phyloP scores from a whole-genome alignment of 306 rosid species.

The Arachis stenosperma region DNA sequence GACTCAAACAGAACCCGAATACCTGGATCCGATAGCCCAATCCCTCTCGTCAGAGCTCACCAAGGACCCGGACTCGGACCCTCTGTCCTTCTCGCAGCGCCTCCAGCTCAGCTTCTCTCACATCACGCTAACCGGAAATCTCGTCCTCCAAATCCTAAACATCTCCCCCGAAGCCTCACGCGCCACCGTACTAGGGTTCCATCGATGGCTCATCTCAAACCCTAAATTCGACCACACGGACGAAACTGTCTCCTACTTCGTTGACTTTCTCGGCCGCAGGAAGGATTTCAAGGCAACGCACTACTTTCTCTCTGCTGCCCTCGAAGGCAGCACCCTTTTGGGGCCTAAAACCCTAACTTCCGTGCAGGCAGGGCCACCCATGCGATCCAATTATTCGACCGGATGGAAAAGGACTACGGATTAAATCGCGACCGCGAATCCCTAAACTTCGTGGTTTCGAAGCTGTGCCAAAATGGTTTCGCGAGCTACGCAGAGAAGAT shows the following conservation, averaged over 20 bases:
- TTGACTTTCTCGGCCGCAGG: slow-evolving; percentile 68
- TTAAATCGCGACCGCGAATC: slow-evolving; percentile 59
- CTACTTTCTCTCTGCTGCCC: slow-evolving; percentile 46
- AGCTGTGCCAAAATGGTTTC: slow-evolving; percentile 67
- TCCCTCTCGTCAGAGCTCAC: slow-evolving; percentile 66
- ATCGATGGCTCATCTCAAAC: slow-evolving; percentile 61
- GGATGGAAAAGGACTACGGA: slow-evolving; percentile 79
- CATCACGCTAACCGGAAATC: slow-evolving; percentile 51
- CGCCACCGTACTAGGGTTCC: slow-evolving; percentile 61
- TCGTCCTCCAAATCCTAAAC: slow-evolving; percentile 58
- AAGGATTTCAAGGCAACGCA: slow-evolving; percentile 79
- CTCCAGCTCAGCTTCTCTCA: slow-evolving; percentile 75
- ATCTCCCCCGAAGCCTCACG: slow-evolving; percentile 64
- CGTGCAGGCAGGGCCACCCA: slow-evolving; percentile 66
- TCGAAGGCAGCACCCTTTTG: slow-evolving; percentile 3
- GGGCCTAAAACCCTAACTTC: slow-evolving; percentile 65
- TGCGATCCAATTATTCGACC: slow-evolving; percentile 67
- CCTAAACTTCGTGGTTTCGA: slow-evolving; percentile 60
- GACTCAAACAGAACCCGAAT: background rate
- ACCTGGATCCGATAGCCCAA: slow-evolving; percentile 48
- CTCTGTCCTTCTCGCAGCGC: slow-evolving; percentile 58
- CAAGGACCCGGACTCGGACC: slow-evolving; percentile 52
- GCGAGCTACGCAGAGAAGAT: slow-evolving; percentile 74
- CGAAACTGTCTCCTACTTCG: slow-evolving; percentile 64
- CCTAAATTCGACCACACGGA: slow-evolving; percentile 65